These are phyloP conservation scores for Colletotrichum tamarilloi DNA, from an alignment of 2,329 filamentous ascomycete species.

Conservation along the genomic window DNA sequence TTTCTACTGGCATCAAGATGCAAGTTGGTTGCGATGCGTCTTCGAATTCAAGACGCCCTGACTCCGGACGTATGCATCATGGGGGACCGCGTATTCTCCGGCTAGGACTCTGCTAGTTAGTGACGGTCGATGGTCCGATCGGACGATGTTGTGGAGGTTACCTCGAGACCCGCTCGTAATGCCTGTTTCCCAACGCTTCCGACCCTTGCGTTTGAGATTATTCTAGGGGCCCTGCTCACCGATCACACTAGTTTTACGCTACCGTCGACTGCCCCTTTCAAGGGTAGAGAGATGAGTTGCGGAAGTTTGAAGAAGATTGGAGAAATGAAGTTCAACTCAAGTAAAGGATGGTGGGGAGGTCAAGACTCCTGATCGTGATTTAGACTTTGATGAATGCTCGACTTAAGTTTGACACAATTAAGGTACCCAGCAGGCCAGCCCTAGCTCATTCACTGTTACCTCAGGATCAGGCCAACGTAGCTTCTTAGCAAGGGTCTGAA, in stretches of 20 bases:
- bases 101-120: neutral
- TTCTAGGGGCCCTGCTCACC: neutral
- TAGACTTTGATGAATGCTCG: neutral
- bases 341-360: neutral
- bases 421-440: neutral
- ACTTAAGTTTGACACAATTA: neutral
- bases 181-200: neutral
- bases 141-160: neutral
- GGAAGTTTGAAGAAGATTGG: neutral
- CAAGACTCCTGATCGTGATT: neutral
- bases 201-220: neutral
- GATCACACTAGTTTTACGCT: neutral
- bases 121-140: neutral
- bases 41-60: neutral
- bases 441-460: neutral
- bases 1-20: neutral
- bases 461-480: neutral
- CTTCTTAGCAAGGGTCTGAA: neutral
- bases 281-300: neutral
- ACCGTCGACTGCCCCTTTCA: neutral
- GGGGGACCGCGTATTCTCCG: too few species aligned
- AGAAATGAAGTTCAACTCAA: conserved; percentile 12
- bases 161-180: neutral
- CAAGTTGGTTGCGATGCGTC: neutral
- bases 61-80: neutral